Conservation (phyloP, 1,284 basidiomycete species). For the Anthracocystis walkeri region DNA sequence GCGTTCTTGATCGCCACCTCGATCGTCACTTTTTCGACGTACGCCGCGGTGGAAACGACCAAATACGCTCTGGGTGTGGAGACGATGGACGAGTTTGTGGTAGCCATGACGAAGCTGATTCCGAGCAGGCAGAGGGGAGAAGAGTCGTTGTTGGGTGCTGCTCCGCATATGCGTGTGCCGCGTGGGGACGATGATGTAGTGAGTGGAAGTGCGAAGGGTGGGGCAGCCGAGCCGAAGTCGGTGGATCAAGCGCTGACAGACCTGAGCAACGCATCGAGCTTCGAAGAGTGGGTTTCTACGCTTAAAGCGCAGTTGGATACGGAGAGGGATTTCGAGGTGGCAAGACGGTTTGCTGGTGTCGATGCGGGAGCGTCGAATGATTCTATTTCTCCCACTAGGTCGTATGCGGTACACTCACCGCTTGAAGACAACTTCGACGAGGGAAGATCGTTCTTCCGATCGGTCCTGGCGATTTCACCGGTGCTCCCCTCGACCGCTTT, state of each 20-base stretch:
- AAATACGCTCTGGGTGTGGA: constrained; percentile 33
- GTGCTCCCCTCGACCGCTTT: constrained; percentile 53
- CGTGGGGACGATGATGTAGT: constrained; percentile 8
- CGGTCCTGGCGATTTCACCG: constrained; percentile 34
- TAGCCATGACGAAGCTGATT: constrained; percentile 43
- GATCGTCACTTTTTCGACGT: constrained; percentile 29
- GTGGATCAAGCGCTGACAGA: constrained; percentile 38
- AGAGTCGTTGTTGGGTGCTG: constrained; percentile 16
- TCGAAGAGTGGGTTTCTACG: constrained; percentile 47
- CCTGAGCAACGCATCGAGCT: constrained; percentile 36
- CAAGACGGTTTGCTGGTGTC: constrained; percentile 26
- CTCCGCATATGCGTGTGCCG: constrained; percentile 36
- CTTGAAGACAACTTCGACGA: constrained; percentile 24
- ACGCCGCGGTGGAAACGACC: constrained; percentile 29
- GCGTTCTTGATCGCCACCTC: constrained; percentile 50
- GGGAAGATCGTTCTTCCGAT: constrained; percentile 11
- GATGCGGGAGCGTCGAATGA: constrained; percentile 16
- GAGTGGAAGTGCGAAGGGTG: neutral
- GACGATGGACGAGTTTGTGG: constrained; percentile 51
- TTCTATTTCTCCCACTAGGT: constrained; percentile 21
- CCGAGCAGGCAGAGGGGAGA: constrained; percentile 26
- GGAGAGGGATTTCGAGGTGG: constrained; percentile 44
- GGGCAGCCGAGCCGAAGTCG: constrained; percentile 17
- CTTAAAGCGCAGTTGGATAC: constrained; percentile 44
- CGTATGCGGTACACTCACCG: constrained; percentile 29